Evolutionary conservation across 441 rosid species (phyloP), one percentile per base, ranked within the genome.

Genomic region (Arabidopsis hybrid): DNA sequence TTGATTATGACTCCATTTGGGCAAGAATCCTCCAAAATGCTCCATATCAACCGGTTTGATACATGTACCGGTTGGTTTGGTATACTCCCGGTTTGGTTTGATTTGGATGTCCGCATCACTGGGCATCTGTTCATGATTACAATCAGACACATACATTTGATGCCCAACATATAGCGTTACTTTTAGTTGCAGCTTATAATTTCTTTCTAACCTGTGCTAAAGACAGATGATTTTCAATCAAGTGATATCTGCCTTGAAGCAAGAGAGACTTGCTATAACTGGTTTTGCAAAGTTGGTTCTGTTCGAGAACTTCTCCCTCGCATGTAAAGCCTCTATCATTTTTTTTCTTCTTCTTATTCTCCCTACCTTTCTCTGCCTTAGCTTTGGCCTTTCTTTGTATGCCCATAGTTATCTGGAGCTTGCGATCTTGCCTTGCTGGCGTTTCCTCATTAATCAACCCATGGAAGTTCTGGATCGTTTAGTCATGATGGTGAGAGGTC

Each of bases 261-360:
- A 53, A 94, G 86, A 85, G 99, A 90, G 85, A 92, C 95, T 55
- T 94, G 95, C 86, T 67, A 90, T 80, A 94, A 94, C 80, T 94
- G 99, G 97, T 90, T 92, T 80, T 83, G 79, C 86, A 94, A 92
- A 88, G 87, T 92, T 71, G 89, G 97, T 77, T 87, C 97, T 26
- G 78, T 92, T 56, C 83, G 77, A 74, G 99, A 94, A 80, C 95
- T 94, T 81, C 97, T 92, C 78, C 97, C 95, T 60, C 92, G 97
- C 87, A 87, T 92, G 97, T 94, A 82, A 78, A 76, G 79, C 78
- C 74, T 65, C 66, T 67, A 79, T 80, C 16, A n/a, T n/a, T n/a
- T n/a, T n/a, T n/a, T n/a, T n/a, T n/a, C n/a, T n/a, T n/a, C n/a
- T n/a, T 38, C 12, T 47, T 31, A 58, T 45, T n/a, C 49, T 40